These are phyloP conservation scores for Prunus mume DNA, from an alignment of 306 rosid species.

Conservation along the genomic window DNA sequence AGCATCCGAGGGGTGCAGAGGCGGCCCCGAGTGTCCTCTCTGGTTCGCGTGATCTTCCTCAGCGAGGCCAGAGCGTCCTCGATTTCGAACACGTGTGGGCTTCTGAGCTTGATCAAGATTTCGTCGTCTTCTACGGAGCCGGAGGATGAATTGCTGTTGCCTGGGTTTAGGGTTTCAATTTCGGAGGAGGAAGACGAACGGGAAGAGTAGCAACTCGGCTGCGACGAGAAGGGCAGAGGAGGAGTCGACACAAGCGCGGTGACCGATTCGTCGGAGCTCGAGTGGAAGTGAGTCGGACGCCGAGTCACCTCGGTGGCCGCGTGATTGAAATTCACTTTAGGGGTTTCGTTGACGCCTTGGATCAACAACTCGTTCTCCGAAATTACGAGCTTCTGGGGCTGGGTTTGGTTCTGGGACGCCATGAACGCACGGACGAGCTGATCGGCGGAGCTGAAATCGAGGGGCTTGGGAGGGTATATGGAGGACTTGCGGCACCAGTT, in stretches of 20 bases:
- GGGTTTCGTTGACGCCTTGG: slow-evolving; percentile 31
- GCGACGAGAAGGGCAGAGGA: slow-evolving; percentile 47
- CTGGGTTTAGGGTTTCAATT: slow-evolving; percentile 34
- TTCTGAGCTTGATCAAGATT: slow-evolving; percentile 44
- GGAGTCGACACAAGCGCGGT: slow-evolving; percentile 18
- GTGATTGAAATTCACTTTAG: slow-evolving; percentile 32
- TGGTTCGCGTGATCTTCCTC: slow-evolving; percentile 53
- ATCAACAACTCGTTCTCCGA: slow-evolving; percentile 28
- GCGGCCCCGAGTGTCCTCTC: slow-evolving; percentile 50
- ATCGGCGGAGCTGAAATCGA: slow-evolving; percentile 30
- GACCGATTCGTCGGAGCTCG: slow-evolving; percentile 58
- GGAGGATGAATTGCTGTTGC: neutral
- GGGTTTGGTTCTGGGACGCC: slow-evolving; percentile 12
- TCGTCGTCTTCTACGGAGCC: slow-evolving; percentile 46
- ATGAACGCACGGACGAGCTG: slow-evolving; percentile 43
- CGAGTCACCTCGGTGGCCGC: slow-evolving; percentile 41
- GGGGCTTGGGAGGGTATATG: slow-evolving; percentile 33
- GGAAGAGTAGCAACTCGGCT: slow-evolving; percentile 62
- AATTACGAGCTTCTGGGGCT: neutral
- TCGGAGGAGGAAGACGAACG: slow-evolving; percentile 55
- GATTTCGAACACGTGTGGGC: slow-evolving; percentile 34
- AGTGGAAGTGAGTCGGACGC: slow-evolving; percentile 25
- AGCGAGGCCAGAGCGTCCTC: slow-evolving; percentile 61
- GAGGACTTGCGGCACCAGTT: slow-evolving; percentile 57
- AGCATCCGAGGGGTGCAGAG: slow-evolving; percentile 55